A percentile compares a stretch with the other conserved stretches of the same genome.
These are phyloP conservation scores for Eustoma russellianum DNA, from an alignment of 257 asterid genomes.

Conservation along the genomic window DNA sequence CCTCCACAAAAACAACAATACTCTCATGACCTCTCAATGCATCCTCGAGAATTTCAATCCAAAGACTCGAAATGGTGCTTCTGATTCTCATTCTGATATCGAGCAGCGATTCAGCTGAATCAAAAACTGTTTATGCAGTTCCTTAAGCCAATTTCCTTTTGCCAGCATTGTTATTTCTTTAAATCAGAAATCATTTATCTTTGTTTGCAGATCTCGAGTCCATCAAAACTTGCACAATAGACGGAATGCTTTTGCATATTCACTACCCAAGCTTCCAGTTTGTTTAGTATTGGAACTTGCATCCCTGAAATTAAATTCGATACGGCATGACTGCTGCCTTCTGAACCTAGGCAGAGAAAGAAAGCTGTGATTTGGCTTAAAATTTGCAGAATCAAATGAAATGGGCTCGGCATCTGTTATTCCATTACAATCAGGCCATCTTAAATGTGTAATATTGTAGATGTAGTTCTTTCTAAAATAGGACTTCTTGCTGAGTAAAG, in stretches of 20 bases:
- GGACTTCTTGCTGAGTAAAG: conserved; percentile 24
- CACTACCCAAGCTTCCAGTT: conserved; percentile 45
- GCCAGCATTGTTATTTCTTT: conserved; percentile 57
- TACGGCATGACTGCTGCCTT: conserved; percentile 70
- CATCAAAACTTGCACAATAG: conserved; percentile 31
- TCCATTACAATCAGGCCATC: conserved; percentile 34
- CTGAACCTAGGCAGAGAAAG: conserved; percentile 55
- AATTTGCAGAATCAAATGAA: conserved; percentile 18
- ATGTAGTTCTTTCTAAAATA: conserved; percentile 33
- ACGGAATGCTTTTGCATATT: conserved; percentile 36
- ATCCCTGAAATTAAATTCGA: conserved; percentile 53
- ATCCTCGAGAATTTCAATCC: too few relatives aligned
- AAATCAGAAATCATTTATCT: conserved; percentile 44
- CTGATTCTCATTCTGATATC: conserved; percentile 12
- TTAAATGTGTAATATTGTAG: conserved; percentile 18
- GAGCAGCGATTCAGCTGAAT: conserved; percentile 47
- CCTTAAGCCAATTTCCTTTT: conserved; percentile 49
- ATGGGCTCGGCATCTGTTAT: conserved; percentile 37
- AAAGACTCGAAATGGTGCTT: conserved; percentile 20
- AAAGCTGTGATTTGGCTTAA: conserved; percentile 27
- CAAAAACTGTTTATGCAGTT: conserved; percentile 39
- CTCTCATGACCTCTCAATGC: too few relatives aligned
- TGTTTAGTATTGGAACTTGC: conserved; percentile 23
- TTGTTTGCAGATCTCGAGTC: conserved; percentile 12
- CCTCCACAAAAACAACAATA: too few relatives aligned